Base-by-base conservation (phyloP, 2,329 filamentous ascomycete genomes). In the Colletotrichum paranaense region DNA sequence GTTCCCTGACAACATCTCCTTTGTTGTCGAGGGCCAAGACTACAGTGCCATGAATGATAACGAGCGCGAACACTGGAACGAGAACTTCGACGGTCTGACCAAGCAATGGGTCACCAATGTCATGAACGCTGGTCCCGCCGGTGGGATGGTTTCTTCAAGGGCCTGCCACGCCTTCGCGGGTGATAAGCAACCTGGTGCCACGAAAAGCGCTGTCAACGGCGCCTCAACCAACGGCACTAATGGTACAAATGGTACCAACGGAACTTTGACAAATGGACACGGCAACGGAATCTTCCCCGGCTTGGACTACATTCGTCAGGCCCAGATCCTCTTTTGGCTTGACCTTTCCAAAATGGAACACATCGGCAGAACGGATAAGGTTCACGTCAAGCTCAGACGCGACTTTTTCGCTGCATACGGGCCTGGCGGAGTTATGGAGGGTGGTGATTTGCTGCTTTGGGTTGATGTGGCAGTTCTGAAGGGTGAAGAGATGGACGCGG, bases 91-190 rank as follows among this genome's bases (percentile, higher is more conserved):
- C 58, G 59, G 69, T 30, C 14, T 72, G 5, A 68, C 69, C 28
- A 72, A 72, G 69, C 69, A 72, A 46, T 72, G 69, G 69, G 69
- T 72, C 6, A 72, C 65, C 28, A 72, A 72, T 32, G 69, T 72
- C 24, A 42, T 72, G 32, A 64, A 38, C 14, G 65, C 42, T 16
- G 65, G 69, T 19, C 65, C 38, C 19, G 58, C 30, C 14, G 63
- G 68, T 42, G 69, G 69, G 12, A 72, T 72, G 69, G 35, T 72
- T 38, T 62, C 28, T 14, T 65, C 52, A 19, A 64, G 69, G 32
- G 69, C 69, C 14, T 72, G 69, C 42, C 69, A 72, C 32, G 58
- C 52, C 26, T 72, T 72, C 26, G 69, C 69, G 12, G 69, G 69
- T 14, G 53, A 64, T n/a, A 72, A 68, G 65, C 69, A 72, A 32